Percentiles rank a stretch among this genome's conserved stretches.
Conservation (phyloP, 164 flowering plant genomes). For the Sextonia rubra region DNA sequence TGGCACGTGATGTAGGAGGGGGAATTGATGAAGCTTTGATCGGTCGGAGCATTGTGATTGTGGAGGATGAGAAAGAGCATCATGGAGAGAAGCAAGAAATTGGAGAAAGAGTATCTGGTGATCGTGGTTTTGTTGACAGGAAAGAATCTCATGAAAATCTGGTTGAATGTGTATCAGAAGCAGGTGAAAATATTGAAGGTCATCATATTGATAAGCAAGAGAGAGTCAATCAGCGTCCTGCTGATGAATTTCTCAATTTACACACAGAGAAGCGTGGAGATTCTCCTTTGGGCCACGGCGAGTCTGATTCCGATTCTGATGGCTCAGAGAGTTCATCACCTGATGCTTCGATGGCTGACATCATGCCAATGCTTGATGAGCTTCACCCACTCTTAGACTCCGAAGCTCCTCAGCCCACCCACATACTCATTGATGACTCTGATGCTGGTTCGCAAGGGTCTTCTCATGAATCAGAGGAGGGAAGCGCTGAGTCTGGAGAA, state of each 20-base stretch:
- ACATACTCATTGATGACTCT: constrained; percentile 29
- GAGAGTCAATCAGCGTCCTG: neutral
- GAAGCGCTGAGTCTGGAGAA: constrained; percentile 37
- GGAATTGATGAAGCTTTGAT: constrained; percentile 31
- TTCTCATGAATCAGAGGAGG: constrained; percentile 29
- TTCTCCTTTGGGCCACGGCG: constrained; percentile 25
- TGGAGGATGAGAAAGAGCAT: constrained; percentile 21
- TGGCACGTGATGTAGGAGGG: constrained; percentile 10
- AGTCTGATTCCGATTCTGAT: constrained; percentile 40
- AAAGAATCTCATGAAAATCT: constrained; percentile 12
- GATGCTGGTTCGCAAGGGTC: constrained; percentile 56
- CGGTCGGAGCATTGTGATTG: constrained; percentile 28
- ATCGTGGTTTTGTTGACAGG: constrained; percentile 17
- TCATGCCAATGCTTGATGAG: constrained; percentile 90
- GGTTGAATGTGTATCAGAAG: constrained; percentile 20
- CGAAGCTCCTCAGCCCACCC: constrained; percentile 43
- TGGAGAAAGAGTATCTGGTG: constrained; percentile 20
- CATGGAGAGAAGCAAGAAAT: constrained; percentile 21
- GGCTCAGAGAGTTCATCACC: constrained; percentile 81
- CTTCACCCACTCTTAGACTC: constrained; percentile 79
- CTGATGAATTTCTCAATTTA: neutral
- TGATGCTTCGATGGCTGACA: constrained; percentile 93
- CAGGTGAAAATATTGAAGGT: neutral
- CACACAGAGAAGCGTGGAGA: constrained; percentile 14
- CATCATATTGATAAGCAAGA: neutral